phyloP scores from a whole-genome alignment of 495 filamentous ascomycete species.

The Neohortaea acidophila region DNA sequence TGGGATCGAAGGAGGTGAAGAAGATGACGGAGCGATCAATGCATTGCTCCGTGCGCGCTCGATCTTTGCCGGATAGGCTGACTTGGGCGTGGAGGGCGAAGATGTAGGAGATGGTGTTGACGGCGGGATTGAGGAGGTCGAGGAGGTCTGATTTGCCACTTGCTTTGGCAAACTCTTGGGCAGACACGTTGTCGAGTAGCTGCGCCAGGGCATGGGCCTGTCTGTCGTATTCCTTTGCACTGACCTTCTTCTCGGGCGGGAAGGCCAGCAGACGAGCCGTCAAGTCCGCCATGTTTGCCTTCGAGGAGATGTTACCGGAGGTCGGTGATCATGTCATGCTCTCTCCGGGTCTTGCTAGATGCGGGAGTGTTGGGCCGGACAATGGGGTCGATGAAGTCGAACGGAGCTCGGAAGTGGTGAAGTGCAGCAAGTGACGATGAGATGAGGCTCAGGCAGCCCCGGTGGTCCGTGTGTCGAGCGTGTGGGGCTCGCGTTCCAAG shows the following conservation, averaged over 20 bases:
- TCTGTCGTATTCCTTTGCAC: conserved; percentile 18
- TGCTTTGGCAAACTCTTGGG: conserved; percentile 11
- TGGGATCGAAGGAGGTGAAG: conserved; percentile 38
- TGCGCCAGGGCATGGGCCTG: conserved; percentile 12
- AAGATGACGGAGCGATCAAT: conserved; percentile 31
- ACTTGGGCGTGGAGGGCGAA: conserved; percentile 16
- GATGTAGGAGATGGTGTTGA: conserved; percentile 24
- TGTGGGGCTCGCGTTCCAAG: too few species aligned
- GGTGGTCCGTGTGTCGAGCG: too few species aligned
- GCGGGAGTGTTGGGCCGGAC: too few species aligned
- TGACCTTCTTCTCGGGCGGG: conserved; percentile 13
- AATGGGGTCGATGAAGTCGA: too few species aligned
- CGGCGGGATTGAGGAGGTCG: conserved; percentile 22
- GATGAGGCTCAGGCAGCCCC: too few species aligned
- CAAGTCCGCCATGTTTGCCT: too few species aligned
- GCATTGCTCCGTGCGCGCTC: conserved; percentile 12
- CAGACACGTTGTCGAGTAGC: conserved; percentile 12
- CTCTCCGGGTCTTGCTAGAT: too few species aligned
- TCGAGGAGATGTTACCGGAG: too few species aligned
- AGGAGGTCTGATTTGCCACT: conserved; percentile 20
- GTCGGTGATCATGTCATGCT: too few species aligned
- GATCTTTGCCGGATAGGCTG: conserved; percentile 10
- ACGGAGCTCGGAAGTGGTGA: too few species aligned
- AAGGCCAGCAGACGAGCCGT: conserved; percentile 11
- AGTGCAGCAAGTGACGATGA: too few species aligned